phyloP scores from a whole-genome alignment of 2,329 filamentous ascomycete species.

The Stenocarpella maydis region DNA sequence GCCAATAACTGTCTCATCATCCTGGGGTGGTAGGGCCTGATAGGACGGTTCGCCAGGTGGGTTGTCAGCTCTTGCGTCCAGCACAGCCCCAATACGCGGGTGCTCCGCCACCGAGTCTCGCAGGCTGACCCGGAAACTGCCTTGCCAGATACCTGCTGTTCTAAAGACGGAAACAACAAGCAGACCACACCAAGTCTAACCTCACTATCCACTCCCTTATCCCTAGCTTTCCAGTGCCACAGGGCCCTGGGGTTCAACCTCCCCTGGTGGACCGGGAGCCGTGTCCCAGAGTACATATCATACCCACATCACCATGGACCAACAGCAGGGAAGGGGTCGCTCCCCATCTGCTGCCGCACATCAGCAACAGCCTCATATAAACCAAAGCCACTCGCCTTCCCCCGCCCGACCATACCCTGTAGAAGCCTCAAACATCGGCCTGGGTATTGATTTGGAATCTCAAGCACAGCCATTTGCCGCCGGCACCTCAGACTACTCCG shows the following conservation, averaged over 20 bases:
- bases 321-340: constrained; percentile 63
- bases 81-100: constrained; percentile 35
- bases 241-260: constrained; percentile 21
- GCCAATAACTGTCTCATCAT: constrained; percentile 35
- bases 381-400: constrained; percentile 64
- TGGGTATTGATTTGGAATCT: constrained; percentile 67
- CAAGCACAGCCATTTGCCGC: constrained; percentile 52
- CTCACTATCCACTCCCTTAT: constrained; percentile 7
- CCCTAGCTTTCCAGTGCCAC: constrained; percentile 18
- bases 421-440: constrained; percentile 52
- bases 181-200: background rate
- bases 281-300: constrained; percentile 42
- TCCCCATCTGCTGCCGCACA: constrained; percentile 68
- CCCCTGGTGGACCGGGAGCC: constrained; percentile 28
- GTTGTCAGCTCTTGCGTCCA: constrained; percentile 34
- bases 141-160: constrained; percentile 36
- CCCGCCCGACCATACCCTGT: constrained; percentile 60
- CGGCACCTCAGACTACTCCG: constrained; percentile 54
- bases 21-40: constrained; percentile 30
- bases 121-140: constrained; percentile 37
- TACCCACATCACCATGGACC: constrained; percentile 56
- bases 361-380: constrained; percentile 68
- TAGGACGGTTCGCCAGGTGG: constrained; percentile 34
- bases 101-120: constrained; percentile 36
- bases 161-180: constrained; percentile 37